Evolutionary conservation across 1,284 basidiomycete genomes (phyloP), one percentile per base, ranked within the genome.

Genomic region (Cerrena zonata): DNA sequence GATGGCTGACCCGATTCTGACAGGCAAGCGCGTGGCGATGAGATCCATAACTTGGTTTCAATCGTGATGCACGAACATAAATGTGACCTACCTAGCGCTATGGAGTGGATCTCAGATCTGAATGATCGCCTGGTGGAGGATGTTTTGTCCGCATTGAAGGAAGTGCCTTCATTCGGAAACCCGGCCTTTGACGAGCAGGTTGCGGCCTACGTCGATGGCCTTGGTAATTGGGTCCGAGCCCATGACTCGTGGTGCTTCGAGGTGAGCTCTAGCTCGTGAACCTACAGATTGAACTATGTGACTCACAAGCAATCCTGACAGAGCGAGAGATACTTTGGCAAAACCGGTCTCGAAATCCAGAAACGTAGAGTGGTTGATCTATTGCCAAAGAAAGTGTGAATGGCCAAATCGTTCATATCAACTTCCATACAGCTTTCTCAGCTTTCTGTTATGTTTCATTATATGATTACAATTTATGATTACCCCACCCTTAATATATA

Each of bases 221-320:
- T 69, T 4, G 62, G 48, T 7, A 60, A 59, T 34, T 69, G 64
- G 58, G 54, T 62, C 3, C 56, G 61, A 3, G 60, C 50, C 1
- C 58, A 59, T 41, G 57, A 62, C 24, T 58, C 56, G 26, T 69
- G 66, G 66, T 58, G 50, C 22, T 68, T 68, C 49, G 64, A 66
- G n/a, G n/a, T n/a, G n/a, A n/a, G n/a, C n/a, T n/a, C n/a, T n/a
- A n/a, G n/a, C n/a, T n/a, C n/a, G n/a, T n/a, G n/a, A n/a, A n/a
- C n/a, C n/a, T n/a, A n/a, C n/a, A n/a, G n/a, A n/a, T n/a, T n/a
- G n/a, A n/a, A n/a, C n/a, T n/a, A n/a, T n/a, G n/a, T n/a, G n/a
- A n/a, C n/a, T n/a, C n/a, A n/a, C n/a, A n/a, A n/a, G n/a, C n/a
- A n/a, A n/a, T n/a, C n/a, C n/a, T n/a, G n/a, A n/a, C n/a, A 39